Base-by-base conservation (phyloP, 345 rosid species). In the Citropsis articulata region DNA sequence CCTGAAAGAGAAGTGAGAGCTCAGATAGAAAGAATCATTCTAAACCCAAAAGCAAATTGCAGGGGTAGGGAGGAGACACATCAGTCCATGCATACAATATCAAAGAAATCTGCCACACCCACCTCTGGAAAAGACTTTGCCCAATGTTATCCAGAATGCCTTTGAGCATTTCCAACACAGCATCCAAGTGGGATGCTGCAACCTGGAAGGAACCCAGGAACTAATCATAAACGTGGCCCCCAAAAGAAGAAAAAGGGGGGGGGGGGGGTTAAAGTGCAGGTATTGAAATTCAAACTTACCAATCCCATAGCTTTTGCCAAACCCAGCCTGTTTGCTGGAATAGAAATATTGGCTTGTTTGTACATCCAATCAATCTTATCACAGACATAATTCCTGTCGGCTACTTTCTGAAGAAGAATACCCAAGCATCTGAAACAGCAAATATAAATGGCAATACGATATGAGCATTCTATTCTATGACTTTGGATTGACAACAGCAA, bases 281-380 rank as follows among this genome's bases (percentile, higher is more conserved):
- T 57, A 68, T 72, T 24, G 12, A 81, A 72, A 56, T 66, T 60
- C 42, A 79, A 78, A 35, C 10, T 75, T 64, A 95, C 99, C 99
- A 95, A 83, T 81, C 99, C 99, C 89, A 95, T 95, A 76, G 96
- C 99, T 86, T 95, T 92, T 72, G 99, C 99, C 81, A 95, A 83
- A 86, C 99, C 99, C 85, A 93, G 98, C 83, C 98, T 91, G 79
- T 95, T 95, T 79, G 87, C 77, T 25, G 98, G 97, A 88, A 90
- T 91, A 74, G 93, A 67, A 59, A 93, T 95, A 77, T 92, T 89
- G 69, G 98, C 91, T 67, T 95, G 98, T 79, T 83, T 83, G 82
- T 93, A 92, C 92, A 95, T 95, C 97, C 90, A 92, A 76, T 89
- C 93, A 81, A 95, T 95, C 89, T 90, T 95, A 22, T 85, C 89